phyloP scores from a whole-genome alignment of 805 yeast genomes.

The Cyberlindnera mrakii region DNA sequence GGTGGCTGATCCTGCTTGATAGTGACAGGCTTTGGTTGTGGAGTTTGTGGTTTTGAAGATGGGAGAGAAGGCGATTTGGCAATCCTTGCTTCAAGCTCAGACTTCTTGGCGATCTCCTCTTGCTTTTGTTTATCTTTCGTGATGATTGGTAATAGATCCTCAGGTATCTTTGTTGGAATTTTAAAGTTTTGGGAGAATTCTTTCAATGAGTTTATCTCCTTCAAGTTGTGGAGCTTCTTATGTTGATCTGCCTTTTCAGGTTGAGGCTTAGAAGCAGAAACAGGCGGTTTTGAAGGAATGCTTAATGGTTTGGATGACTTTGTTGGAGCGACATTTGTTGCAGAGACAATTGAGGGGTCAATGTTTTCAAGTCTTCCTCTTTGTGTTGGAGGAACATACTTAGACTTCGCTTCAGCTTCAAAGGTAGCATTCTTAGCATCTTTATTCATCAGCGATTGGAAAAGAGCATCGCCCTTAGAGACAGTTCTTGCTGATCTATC shows the following conservation, averaged over 20 bases:
- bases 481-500: slow-evolving; percentile 12
- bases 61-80: slow-evolving; percentile 1
- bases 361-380: slow-evolving; percentile 38
- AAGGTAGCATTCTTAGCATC: slow-evolving; percentile 34
- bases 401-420: slow-evolving; percentile 31
- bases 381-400: slow-evolving; percentile 52
- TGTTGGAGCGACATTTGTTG: slow-evolving; percentile 26
- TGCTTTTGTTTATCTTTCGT: slow-evolving; percentile 64
- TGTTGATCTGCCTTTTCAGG: slow-evolving; percentile 5
- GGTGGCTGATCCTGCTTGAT: slow-evolving; percentile 19
- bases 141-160: slow-evolving; percentile 60
- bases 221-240: slow-evolving; percentile 40
- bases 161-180: slow-evolving; percentile 46
- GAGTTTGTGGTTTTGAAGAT: too few relatives aligned
- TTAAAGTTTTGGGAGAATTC: slow-evolving; percentile 81
- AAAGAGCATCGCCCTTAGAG: slow-evolving; percentile 21
- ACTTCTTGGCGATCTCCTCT: slow-evolving; percentile 43
- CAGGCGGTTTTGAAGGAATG: slow-evolving; percentile 22
- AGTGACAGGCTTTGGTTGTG: too few relatives aligned
- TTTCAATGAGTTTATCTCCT: slow-evolving; percentile 62
- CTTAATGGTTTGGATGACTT: slow-evolving; percentile 12
- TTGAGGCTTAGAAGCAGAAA: slow-evolving; percentile 17
- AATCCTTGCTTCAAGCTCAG: slow-evolving; percentile 7
- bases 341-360: slow-evolving; percentile 64
- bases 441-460: slow-evolving; percentile 23